These are phyloP conservation scores for Chlamydomonas sp. DNA, from an alignment of 139 green algal genomes.

Conservation along the genomic window DNA sequence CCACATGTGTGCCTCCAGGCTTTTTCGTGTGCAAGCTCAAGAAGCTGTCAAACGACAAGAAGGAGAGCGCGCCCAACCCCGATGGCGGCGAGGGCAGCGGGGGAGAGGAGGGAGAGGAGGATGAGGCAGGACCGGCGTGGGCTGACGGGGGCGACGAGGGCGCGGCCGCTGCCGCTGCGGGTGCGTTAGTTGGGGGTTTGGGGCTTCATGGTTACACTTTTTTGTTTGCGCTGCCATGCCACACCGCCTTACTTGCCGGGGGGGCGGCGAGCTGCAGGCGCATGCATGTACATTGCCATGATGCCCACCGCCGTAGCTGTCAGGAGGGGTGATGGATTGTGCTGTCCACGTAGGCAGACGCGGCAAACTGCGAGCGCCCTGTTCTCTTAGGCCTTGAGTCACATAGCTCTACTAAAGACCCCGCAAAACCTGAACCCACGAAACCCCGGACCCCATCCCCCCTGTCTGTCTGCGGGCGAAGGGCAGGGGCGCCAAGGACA, in stretches of 20 bases:
- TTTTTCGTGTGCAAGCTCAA: conserved; percentile 99
- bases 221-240: no score
- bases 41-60: conserved; percentile 81
- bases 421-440: no score
- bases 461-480: no score
- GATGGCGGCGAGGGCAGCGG: conserved; percentile 28
- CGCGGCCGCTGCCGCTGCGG: not conserved
- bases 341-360: no score
- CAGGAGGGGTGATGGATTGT: not conserved
- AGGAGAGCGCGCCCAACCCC: conserved; percentile 26
- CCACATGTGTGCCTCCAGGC: conserved; percentile 47
- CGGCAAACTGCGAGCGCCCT: no score
- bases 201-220: not conserved
- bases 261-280: not conserved
- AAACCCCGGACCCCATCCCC: no score
- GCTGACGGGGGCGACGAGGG: not conserved
- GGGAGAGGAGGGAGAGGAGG: conserved; percentile 24
- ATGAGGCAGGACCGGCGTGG: conserved; percentile 2
- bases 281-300: no score
- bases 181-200: not conserved
- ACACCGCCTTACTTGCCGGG: no score
- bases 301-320: not conserved
- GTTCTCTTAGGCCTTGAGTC: no score
- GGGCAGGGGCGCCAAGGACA: no score
- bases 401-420: no score